These are phyloP conservation scores for Penicillium sp. DNA, from an alignment of 2,329 filamentous ascomycete genomes.

Conservation along the genomic window DNA sequence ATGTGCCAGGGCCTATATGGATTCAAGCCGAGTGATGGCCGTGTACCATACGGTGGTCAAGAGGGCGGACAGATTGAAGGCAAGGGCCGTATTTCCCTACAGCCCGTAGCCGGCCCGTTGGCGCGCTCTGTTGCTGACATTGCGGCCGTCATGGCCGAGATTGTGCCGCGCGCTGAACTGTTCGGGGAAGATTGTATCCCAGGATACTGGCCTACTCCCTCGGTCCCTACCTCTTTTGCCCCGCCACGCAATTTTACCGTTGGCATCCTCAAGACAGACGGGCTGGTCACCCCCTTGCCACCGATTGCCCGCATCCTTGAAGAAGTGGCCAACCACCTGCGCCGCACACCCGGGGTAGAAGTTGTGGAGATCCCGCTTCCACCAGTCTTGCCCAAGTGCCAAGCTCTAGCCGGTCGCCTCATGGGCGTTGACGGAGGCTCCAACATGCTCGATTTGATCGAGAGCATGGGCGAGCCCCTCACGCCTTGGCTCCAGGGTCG, in stretches of 20 bases:
- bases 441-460: conserved; percentile 63
- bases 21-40: conserved; percentile 55
- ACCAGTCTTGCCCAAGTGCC: conserved; percentile 59
- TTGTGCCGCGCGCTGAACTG: conserved; percentile 59
- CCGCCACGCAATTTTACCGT: conserved; percentile 45
- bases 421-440: conserved; percentile 65
- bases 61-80: conserved; percentile 55
- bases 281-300: conserved; percentile 46
- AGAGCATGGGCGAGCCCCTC: conserved; percentile 61
- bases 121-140: conserved; percentile 49
- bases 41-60: conserved; percentile 61
- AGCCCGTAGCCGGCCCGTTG: conserved; percentile 54
- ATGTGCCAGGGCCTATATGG: conserved; percentile 60
- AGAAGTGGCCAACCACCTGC: conserved; percentile 47
- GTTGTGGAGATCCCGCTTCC: conserved; percentile 65
- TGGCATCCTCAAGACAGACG: conserved; percentile 51
- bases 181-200: conserved; percentile 58
- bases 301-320: conserved; percentile 48
- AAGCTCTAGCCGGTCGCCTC: conserved; percentile 63
- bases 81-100: conserved; percentile 57
- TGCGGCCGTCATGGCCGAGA: conserved; percentile 56
- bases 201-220: conserved; percentile 45
- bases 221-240: conserved; percentile 26
- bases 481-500: conserved; percentile 65
- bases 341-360: conserved; percentile 53